Base-by-base conservation (phyloP, 257 asterid genomes). In the Nicotiana tabacum region DNA sequence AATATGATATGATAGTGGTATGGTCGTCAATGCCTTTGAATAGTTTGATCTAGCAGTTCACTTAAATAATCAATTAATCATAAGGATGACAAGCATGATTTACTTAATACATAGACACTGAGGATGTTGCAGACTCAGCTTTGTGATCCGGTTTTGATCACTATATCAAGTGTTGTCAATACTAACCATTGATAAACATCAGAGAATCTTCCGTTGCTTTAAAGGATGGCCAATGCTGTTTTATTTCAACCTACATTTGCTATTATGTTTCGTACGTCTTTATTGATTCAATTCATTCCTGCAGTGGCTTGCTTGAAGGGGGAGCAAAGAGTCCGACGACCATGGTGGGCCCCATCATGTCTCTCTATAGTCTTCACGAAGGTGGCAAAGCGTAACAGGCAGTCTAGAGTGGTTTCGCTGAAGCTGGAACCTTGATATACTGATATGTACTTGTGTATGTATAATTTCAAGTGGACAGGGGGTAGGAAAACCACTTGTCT, bases 251-350 rank as follows among this genome's bases (percentile, higher is more conserved):
- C 48, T 65, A 18, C 6, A 39, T 10, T 30, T 37, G 61, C 83
- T 37, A 15, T 37, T 17, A 43, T 8, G 5, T 57, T 79, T 43
- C 46, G 6, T 66, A 8, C 56, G 21, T 60, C 46, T 66, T 6
- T 39, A 11, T 39, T 48, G 62, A 65, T 51, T 43, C 66, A 21
- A 65, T n/a, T 29, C 79, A 8, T 57, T 58, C 65, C 13, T 81
- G 65, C 70, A 96, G 99, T 96, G 89, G 99, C 99, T 61, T 96
- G 99, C 92, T 91, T 96, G 91, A 96, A 94, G 89, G 99, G 99
- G 85, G 99, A 96, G 88, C 98, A 96, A 86, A 96, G 90, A 86
- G 91, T 94, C 18, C 95, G 93, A 21, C 86, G 91, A 84, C 99
- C 98, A 8, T 96, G 99, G 99, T 94, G 99, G 99, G 98, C 98